A percentile compares a stretch with the other conserved stretches of the same genome.
Evolutionary conservation across 2,329 filamentous ascomycete species (phyloP).

Genomic region (Phyllosticta citrichinensis): DNA sequence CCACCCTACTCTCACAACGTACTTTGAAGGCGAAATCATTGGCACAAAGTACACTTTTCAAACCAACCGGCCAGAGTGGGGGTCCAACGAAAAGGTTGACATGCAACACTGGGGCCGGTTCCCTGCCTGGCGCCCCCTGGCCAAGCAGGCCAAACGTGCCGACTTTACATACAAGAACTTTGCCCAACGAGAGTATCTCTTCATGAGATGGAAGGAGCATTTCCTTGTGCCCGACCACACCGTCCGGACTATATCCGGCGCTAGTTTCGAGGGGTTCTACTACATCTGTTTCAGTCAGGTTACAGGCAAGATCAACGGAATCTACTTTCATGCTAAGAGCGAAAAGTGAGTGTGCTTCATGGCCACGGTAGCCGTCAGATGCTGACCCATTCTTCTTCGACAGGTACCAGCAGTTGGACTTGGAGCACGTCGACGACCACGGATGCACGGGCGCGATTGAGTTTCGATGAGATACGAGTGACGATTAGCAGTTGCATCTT

Average conservation of each 20-base stretch:
- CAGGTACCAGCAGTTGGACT: constrained; percentile 85
- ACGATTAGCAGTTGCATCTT: constrained; percentile 12
- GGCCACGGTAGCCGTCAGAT: neutral
- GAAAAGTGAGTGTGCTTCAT: constrained; percentile 66
- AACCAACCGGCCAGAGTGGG: constrained; percentile 83
- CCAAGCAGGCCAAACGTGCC: constrained; percentile 48
- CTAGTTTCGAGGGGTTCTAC: constrained; percentile 97
- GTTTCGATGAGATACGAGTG: constrained; percentile 55
- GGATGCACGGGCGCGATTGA: constrained; percentile 82
- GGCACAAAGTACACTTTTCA: constrained; percentile 90
- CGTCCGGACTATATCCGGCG: constrained; percentile 81
- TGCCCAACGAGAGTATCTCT: constrained; percentile 75
- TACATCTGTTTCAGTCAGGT: constrained; percentile 98
- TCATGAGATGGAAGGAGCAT: constrained; percentile 99
- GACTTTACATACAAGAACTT: constrained; percentile 57
- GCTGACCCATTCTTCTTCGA: neutral
- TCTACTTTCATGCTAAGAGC: constrained; percentile 97
- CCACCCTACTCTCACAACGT: constrained; percentile 94
- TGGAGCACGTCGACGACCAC: constrained; percentile 76
- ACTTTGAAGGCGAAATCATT: constrained; percentile 97
- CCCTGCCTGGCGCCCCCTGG: constrained; percentile 70
- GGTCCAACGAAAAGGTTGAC: constrained; percentile 83
- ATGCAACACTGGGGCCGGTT: constrained; percentile 91
- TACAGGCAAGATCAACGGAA: constrained; percentile 75
- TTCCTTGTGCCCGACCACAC: constrained; percentile 93